These are phyloP conservation scores for Candida maltosa DNA, from an alignment of 805 yeast species.

Conservation along the genomic window DNA sequence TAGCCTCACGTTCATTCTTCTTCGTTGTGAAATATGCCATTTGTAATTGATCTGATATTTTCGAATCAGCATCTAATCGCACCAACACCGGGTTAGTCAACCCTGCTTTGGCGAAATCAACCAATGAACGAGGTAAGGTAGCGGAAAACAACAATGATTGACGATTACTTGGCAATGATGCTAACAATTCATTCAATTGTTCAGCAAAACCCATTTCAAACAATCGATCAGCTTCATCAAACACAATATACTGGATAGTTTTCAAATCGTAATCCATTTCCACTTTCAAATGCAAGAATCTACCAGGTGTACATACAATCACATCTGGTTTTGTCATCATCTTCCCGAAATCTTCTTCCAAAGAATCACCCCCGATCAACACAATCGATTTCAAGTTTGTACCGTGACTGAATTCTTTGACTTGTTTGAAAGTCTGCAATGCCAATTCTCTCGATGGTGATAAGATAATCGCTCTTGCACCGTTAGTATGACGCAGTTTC, in stretches of 20 bases:
- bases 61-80: constrained; percentile 88
- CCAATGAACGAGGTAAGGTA: constrained; percentile 86
- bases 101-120: constrained; percentile 97
- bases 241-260: constrained; percentile 84
- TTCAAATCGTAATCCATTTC: constrained; percentile 89
- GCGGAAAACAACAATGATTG: constrained; percentile 93
- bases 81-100: constrained; percentile 87
- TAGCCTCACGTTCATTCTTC: constrained; percentile 86
- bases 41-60: constrained; percentile 84
- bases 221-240: constrained; percentile 95
- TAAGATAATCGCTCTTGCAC: constrained; percentile 81
- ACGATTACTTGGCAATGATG: constrained; percentile 74
- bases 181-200: constrained; percentile 84
- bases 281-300: constrained; percentile 91
- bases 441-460: constrained; percentile 98
- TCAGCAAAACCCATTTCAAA: constrained; percentile 96
- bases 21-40: constrained; percentile 84
- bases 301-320: constrained; percentile 94
- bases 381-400: constrained; percentile 78
- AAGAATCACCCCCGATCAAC: constrained; percentile 96
- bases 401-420: constrained; percentile 82
- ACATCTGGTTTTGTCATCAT: constrained; percentile 96
- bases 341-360: constrained; percentile 90
- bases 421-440: constrained; percentile 82
- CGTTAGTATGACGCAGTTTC: constrained; percentile 81